Base-by-base conservation (phyloP, 1,284 basidiomycete genomes). In the Entoloma clypeatum region DNA sequence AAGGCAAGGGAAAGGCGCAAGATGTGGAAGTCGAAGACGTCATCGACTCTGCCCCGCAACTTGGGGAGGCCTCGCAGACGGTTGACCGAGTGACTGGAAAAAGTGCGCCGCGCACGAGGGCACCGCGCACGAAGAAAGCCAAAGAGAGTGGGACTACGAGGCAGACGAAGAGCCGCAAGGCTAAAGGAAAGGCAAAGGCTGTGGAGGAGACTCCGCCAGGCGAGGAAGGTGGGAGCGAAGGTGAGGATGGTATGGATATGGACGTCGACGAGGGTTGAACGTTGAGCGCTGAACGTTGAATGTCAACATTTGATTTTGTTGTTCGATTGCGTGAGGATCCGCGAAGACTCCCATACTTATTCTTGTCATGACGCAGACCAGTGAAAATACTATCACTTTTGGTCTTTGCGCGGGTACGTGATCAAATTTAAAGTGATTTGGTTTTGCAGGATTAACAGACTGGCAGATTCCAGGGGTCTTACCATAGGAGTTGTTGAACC, bases 41-140 rank as follows among this genome's bases (percentile, higher is more conserved):
- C 6, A 36, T 23, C 3, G 28, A n/a, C 29, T 22, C 39, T 36
- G 38, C 36, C 3, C 32, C 24, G 2, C 36, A 38, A 21, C 25
- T 28, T 4, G 48, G 47, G 22, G 49, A 48, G 3, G 46, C 44
- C 3, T 26, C 41, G 1, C 44, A 53, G 7, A 47, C 54, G 22
- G 57, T 68, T 3, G 63, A 68, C 43, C 57, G 59, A 11, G 53
- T 68, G 36, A 62, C 65, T 1, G 65, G 65, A 16, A 60, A 63
- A 32, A 48, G 43, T 31, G 57, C 41, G 1, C 58, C 61, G 3
- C 36, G 41, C 6, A 44, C 56, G 2, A 47, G 59, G 23, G 55
- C 49, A 10, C 37, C 52, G 3, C 44, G 55, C 22, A 39, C 47
- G 3, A 33, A 23, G n/a, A 19, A 25, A 22, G 33, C 14, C 16